Evolutionary conservation across 1,284 basidiomycete species (phyloP), one percentile per base, ranked within the genome.

Genomic region (Ganoderma lucidum): DNA sequence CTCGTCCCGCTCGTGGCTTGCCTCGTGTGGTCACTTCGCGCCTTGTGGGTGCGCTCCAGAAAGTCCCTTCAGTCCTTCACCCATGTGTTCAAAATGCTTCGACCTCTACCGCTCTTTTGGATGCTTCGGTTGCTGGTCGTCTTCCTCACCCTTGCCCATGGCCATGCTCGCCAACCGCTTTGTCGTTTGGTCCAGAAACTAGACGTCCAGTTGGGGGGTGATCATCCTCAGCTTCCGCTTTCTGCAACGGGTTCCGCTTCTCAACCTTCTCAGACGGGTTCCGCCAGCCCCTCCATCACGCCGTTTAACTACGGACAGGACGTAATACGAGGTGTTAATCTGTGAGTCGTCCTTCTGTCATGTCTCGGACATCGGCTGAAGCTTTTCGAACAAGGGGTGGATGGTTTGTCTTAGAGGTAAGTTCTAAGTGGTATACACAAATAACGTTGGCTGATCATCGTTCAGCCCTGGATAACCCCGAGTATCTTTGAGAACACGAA

Each of bases 381-480:
- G 66, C 28, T 42, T 10, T 28, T 28, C 35, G 32, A 35, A 89
- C 88, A 56, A 60, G 59, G 19, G 89, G 89, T 45, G 89, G 89
- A 32, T 90, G 89, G 90, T 84, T 90, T 65, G 88, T 91, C 14
- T 80, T 90, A 6, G 89, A 90, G 83, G 88, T 87, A 65, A 62
- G 80, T 37, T n/a, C 45, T 15, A 64, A 12, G 32, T 32, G 8
- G 37, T 45, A 30, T 23, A 51, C 63, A 42, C 55, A 59, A 55
- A 59, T 39, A 19, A n/a, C 6, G 2, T 23, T 65, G 10, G 19
- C 39, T 10, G 35, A 60, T 8, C 3, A n/a, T 9, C 4, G 48
- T 15, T 9, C 71, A 92, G 89, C 90, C 90, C 51, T 93, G 91
- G 91, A 93, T 92, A 71, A 92, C 90, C 0, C 91, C 91, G 6